phyloP scores from a whole-genome alignment of 768 basidiomycete genomes.

The Lyophyllum atratum region DNA sequence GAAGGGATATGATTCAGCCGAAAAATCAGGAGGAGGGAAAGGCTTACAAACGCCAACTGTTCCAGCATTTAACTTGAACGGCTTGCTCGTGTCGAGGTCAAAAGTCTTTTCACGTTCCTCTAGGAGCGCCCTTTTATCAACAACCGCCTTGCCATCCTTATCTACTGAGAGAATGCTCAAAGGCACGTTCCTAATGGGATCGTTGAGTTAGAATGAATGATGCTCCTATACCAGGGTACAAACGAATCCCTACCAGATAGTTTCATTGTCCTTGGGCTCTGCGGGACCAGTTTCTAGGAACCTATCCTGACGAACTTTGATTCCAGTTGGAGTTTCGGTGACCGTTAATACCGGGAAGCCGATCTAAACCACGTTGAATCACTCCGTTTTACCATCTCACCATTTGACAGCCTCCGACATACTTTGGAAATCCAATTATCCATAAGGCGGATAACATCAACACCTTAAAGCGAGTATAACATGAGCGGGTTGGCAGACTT shows the following conservation, averaged over 20 bases:
- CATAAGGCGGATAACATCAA: constrained; percentile 82
- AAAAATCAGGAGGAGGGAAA: background rate
- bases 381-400: background rate
- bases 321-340: constrained; percentile 69
- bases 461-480: constrained; percentile 30
- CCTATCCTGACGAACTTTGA: constrained; percentile 85
- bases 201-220: background rate
- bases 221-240: background rate
- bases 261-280: constrained; percentile 82
- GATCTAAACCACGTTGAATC: constrained; percentile 26
- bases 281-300: constrained; percentile 87
- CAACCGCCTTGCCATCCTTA: constrained; percentile 51
- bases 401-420: background rate
- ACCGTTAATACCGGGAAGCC: constrained; percentile 93
- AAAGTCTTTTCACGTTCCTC: constrained; percentile 67
- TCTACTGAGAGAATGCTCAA: constrained; percentile 70
- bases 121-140: constrained; percentile 69
- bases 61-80: constrained; percentile 90
- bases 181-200: constrained; percentile 69
- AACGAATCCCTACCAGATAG: constrained; percentile 62
- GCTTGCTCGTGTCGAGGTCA: constrained; percentile 68
- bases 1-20: constrained; percentile 5
- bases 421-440: constrained; percentile 90
- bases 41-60: constrained; percentile 86
- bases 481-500: background rate